phyloP scores from a whole-genome alignment of 768 basidiomycete species.

The Tylopilus balloui region DNA sequence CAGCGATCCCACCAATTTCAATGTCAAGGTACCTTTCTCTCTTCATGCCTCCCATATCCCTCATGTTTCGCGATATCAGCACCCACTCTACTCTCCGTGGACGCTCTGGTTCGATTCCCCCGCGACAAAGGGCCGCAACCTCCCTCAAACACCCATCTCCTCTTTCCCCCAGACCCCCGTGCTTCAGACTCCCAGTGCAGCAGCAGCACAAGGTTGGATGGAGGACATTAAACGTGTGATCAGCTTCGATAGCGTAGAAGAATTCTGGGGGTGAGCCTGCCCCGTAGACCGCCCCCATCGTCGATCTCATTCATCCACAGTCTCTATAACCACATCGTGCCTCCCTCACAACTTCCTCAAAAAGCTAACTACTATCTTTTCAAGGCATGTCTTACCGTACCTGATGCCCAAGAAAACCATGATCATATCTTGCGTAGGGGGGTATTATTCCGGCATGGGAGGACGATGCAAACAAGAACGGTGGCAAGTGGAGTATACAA shows the following conservation, averaged over 20 bases:
- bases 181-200: conserved; percentile 65
- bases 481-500: conserved; percentile 99
- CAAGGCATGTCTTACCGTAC: conserved; percentile 55
- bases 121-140: conserved; percentile 82
- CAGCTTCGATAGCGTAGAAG: conserved; percentile 93
- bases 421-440: conserved; percentile 47
- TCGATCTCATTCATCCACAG: conserved; percentile 37
- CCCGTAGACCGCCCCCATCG: not conserved
- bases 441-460: conserved; percentile 98
- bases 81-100: conserved; percentile 92
- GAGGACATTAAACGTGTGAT: conserved; percentile 98
- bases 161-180: conserved; percentile 74
- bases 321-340: conserved; percentile 95
- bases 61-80: conserved; percentile 42
- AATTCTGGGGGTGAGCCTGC: conserved; percentile 90
- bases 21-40: conserved; percentile 73
- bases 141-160: conserved; percentile 77
- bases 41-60: not conserved
- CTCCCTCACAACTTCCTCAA: conserved; percentile 85
- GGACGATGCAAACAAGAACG: conserved; percentile 92
- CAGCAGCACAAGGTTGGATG: conserved; percentile 92
- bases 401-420: not conserved
- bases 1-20: conserved; percentile 88
- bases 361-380: conserved; percentile 99
- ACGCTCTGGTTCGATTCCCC: conserved; percentile 99